Evolutionary conservation across 1,284 basidiomycete genomes (phyloP), one percentile per base, ranked within the genome.

Genomic region (Mycena sp.): DNA sequence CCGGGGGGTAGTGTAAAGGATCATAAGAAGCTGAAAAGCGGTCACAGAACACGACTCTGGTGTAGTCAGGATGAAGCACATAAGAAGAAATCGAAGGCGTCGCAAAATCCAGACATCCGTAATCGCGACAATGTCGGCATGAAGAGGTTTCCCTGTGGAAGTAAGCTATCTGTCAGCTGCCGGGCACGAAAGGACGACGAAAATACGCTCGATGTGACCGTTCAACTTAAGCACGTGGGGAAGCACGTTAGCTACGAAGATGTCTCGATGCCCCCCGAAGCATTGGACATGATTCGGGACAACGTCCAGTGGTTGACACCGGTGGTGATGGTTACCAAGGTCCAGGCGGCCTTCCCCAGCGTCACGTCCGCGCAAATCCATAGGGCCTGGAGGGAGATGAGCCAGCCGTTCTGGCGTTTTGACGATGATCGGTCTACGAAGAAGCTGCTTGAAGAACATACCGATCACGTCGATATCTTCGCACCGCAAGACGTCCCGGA

Each of bases 331-430:
- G 65, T 67, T 44, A 74, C 65, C 67, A 72, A 67, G 4, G 63
- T 74, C 56, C 70, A 69, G 56, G 64, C 59, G 29, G n/a, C 50
- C 25, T 73, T 56, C 50, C 66, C 67, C 2, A n/a, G 61, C 28
- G 58, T 75, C 30, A 69, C 69, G 17, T 38, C 67, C 16, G 41
- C 38, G 35, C 72, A 75, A 48, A 57, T 75, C 26, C 60, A 70
- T n/a, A n/a, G n/a, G n/a, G n/a, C n/a, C n/a, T n/a, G n/a, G n/a
- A n/a, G n/a, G n/a, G n/a, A n/a, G n/a, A n/a, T n/a, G n/a, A n/a
- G n/a, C n/a, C n/a, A n/a, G n/a, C n/a, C n/a, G n/a, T n/a, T n/a
- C n/a, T n/a, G n/a, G n/a, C n/a, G n/a, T n/a, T n/a, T n/a, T n/a
- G n/a, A n/a, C n/a, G n/a, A n/a, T n/a, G n/a, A n/a, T n/a, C n/a